Percentiles rank a stretch among this genome's conserved stretches.
Conservation (phyloP, 106 monocot species). For the Cymbidium sinense region DNA sequence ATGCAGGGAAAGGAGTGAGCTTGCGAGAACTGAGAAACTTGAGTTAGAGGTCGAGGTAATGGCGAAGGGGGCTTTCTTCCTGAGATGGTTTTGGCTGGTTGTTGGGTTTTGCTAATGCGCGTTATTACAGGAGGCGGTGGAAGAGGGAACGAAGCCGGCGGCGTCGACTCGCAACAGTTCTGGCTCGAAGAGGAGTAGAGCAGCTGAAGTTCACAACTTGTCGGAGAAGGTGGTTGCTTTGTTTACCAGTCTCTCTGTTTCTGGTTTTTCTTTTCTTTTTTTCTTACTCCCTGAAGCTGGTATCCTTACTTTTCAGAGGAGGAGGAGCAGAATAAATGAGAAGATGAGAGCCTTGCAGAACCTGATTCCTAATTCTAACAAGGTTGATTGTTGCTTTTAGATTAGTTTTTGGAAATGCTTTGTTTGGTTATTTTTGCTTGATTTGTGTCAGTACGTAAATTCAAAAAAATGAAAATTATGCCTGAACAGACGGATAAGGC, state of each 20-base stretch:
- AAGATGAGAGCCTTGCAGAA: conserved; percentile 73
- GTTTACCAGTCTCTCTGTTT: not conserved
- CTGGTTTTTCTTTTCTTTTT: not conserved
- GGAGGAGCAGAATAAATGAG: conserved; percentile 70
- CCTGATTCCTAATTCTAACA: conserved; percentile 74
- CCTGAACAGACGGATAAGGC: conserved; percentile 60
- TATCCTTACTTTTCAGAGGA: conserved; percentile 28
- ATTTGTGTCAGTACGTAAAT: not conserved
- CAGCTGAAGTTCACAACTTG: conserved; percentile 79
- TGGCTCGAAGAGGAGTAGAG: conserved; percentile 65
- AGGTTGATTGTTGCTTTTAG: conserved; percentile 24
- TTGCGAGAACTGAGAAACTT: not conserved
- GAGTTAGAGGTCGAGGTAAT: not conserved
- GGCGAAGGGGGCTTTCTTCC: not conserved
- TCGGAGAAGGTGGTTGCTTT: conserved; percentile 52
- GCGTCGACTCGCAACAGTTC: conserved; percentile 25
- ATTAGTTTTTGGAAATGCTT: not conserved
- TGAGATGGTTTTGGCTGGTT: not conserved
- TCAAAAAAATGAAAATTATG: not conserved
- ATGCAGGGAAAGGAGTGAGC: not conserved
- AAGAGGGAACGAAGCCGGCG: conserved; percentile 23
- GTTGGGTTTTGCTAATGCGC: not conserved
- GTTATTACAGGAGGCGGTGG: conserved; percentile 25
- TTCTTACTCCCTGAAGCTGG: not conserved
- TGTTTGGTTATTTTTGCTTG: not conserved